phyloP scores from a whole-genome alignment of 495 filamentous ascomycete genomes.

The Daldinia vernicosa region DNA sequence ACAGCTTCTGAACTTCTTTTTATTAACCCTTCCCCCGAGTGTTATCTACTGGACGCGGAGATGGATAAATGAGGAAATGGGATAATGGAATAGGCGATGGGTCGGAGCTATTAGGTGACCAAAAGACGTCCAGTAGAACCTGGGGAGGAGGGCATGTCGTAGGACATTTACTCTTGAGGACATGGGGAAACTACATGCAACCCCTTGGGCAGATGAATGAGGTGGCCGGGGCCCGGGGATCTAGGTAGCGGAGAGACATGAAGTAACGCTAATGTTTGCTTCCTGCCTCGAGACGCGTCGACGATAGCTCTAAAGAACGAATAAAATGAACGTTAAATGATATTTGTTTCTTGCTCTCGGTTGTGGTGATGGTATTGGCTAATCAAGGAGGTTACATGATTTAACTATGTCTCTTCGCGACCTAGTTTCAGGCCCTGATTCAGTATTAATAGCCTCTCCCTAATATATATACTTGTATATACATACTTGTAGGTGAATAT shows the following conservation, averaged over 20 bases:
- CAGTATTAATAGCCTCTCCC: too few relatives aligned
- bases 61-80: conserved; percentile 26
- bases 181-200: not conserved
- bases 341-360: not conserved
- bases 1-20: conserved; percentile 19
- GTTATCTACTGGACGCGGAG: conserved; percentile 16
- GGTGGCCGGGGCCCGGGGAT: not conserved
- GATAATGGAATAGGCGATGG: conserved; percentile 24
- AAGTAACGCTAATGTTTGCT: conserved; percentile 9
- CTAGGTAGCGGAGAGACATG: conserved; percentile 1
- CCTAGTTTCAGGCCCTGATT: not conserved
- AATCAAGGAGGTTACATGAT: not conserved
- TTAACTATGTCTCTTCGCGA: not conserved
- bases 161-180: not conserved
- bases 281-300: conserved; percentile 9
- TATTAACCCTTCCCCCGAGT: conserved; percentile 21
- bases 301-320: conserved; percentile 16
- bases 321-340: conserved; percentile 23
- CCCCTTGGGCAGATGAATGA: conserved; percentile 17
- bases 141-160: not conserved
- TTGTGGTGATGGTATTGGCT: not conserved
- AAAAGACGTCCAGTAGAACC: conserved; percentile 6
- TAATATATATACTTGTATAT: not conserved
- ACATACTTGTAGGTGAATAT: not conserved
- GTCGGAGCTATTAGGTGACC: not conserved